Evolutionary conservation across 345 rosid species (phyloP).

Genomic region (Eutrema yunnanense): DNA sequence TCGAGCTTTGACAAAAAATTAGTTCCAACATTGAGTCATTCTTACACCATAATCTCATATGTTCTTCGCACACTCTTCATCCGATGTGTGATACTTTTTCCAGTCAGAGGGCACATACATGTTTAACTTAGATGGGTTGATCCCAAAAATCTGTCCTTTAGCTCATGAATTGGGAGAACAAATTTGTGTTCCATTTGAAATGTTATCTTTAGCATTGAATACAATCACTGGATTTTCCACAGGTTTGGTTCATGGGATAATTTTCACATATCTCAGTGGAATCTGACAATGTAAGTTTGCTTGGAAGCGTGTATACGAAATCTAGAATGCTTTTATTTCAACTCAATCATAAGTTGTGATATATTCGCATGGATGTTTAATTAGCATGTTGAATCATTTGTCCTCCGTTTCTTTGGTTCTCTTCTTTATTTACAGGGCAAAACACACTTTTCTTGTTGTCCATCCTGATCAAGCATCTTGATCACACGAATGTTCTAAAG

Average conservation of each 20-base stretch:
- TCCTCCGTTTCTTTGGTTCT: neutral
- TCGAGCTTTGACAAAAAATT: too few species aligned
- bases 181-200: slow-evolving; percentile 17
- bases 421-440: slow-evolving; percentile 46
- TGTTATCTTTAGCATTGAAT: neutral
- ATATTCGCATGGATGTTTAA: neutral
- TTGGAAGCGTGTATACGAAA: neutral
- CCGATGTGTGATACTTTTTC: too few species aligned
- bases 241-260: slow-evolving; percentile 84
- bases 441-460: slow-evolving; percentile 61
- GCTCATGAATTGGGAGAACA: slow-evolving; percentile 52
- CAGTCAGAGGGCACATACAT: too few species aligned
- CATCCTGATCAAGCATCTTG: slow-evolving; percentile 63
- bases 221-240: neutral
- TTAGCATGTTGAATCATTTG: neutral
- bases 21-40: too few species aligned
- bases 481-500: slow-evolving; percentile 64
- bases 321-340: neutral
- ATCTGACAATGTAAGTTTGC: slow-evolving; percentile 56
- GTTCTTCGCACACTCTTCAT: too few species aligned
- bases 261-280: slow-evolving; percentile 62
- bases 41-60: too few species aligned
- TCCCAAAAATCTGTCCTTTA: slow-evolving; percentile 58
- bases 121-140: slow-evolving; percentile 66
- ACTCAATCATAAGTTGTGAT: neutral